Conservation (phyloP, 768 basidiomycete genomes). For the Boletus sp. region DNA sequence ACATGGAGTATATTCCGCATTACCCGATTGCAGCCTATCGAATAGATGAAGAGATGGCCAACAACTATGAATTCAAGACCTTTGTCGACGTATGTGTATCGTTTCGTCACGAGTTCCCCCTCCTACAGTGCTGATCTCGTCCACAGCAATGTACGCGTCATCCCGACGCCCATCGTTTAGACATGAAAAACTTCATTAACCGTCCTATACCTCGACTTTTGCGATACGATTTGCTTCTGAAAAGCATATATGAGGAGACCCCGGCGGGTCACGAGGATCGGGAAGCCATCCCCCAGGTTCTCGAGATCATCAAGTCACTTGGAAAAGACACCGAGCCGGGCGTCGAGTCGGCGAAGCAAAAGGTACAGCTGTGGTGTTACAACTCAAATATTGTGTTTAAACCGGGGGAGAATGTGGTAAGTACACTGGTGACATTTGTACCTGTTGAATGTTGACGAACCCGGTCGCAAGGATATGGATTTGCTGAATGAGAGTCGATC, state of each 20-base stretch:
- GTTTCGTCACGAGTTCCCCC: not conserved
- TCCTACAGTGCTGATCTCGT: not conserved
- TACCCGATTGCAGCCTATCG: conserved; percentile 88
- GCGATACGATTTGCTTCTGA: conserved; percentile 84
- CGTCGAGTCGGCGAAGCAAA: conserved; percentile 78
- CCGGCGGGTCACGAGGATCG: conserved; percentile 75
- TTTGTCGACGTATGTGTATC: conserved; percentile 68
- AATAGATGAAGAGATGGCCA: conserved; percentile 84
- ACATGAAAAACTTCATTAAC: conserved; percentile 92
- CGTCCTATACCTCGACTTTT: conserved; percentile 87
- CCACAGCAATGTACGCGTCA: conserved; percentile 52
- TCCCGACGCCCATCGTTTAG: conserved; percentile 74
- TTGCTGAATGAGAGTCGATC: conserved; percentile 78
- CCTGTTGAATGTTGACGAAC: not conserved
- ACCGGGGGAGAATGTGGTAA: conserved; percentile 63
- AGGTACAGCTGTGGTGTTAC: conserved; percentile 87
- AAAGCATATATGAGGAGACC: conserved; percentile 74
- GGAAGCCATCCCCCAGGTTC: conserved; percentile 76
- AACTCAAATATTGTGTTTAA: conserved; percentile 79
- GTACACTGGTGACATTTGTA: conserved; percentile 9
- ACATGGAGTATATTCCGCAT: conserved; percentile 91
- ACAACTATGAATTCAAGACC: conserved; percentile 72
- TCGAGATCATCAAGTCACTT: conserved; percentile 82
- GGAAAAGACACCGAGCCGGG: conserved; percentile 88
- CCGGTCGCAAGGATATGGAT: conserved; percentile 72